phyloP scores from a whole-genome alignment of 768 basidiomycete genomes.

The Boletus barrowsii region DNA sequence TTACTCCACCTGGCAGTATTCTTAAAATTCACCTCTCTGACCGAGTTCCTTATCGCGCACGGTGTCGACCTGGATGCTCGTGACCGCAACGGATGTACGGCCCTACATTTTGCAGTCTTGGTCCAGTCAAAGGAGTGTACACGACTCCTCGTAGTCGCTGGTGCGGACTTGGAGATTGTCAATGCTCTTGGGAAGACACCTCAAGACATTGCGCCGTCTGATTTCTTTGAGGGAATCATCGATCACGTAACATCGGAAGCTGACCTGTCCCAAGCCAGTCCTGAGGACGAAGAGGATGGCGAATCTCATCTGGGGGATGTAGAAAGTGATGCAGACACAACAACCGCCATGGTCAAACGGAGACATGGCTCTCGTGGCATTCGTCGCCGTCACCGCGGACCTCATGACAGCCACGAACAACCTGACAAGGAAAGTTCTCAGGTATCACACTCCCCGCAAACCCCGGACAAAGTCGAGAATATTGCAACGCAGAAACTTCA shows the following conservation, averaged over 20 bases:
- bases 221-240: slow-evolving; percentile 42
- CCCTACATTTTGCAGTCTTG: slow-evolving; percentile 82
- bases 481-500: slow-evolving; percentile 22
- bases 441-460: background rate
- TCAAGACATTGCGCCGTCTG: slow-evolving; percentile 50
- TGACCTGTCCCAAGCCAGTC: slow-evolving; percentile 21
- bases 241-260: slow-evolving; percentile 15
- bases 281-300: slow-evolving; percentile 45
- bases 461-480: slow-evolving; percentile 6
- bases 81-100: slow-evolving; percentile 88
- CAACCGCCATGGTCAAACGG: slow-evolving; percentile 29
- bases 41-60: slow-evolving; percentile 66
- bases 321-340: slow-evolving; percentile 60
- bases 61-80: slow-evolving; percentile 78
- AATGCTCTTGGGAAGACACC: slow-evolving; percentile 69
- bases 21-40: slow-evolving; percentile 70
- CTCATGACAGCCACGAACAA: slow-evolving; percentile 19
- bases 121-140: slow-evolving; percentile 61
- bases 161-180: slow-evolving; percentile 78
- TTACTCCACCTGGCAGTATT: slow-evolving; percentile 85
- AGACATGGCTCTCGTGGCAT: slow-evolving; percentile 33
- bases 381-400: slow-evolving; percentile 27
- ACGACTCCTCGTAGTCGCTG: slow-evolving; percentile 66
- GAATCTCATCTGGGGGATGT: slow-evolving; percentile 69
- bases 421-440: background rate